Evolutionary conservation across 805 yeast genomes (phyloP).

Genomic region (Grigorovia jiainica): DNA sequence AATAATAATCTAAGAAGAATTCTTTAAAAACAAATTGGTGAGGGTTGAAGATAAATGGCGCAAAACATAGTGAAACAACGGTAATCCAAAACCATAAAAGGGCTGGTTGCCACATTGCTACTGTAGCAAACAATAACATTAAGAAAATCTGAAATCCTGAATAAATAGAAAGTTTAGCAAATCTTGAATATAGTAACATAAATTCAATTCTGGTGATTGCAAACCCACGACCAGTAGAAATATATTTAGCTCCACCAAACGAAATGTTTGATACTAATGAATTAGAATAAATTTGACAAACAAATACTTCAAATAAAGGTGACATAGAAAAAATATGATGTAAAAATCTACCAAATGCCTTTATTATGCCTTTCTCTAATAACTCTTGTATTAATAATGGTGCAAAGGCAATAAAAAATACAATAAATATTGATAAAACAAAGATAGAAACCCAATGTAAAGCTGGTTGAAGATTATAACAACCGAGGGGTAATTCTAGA

Average conservation of each 20-base stretch:
- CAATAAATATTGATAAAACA: slow-evolving; percentile 82
- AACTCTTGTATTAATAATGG: slow-evolving; percentile 84
- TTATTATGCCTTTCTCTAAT: slow-evolving; percentile 75
- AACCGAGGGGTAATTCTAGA: slow-evolving; percentile 66
- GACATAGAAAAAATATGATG: slow-evolving; percentile 74
- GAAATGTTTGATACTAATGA: slow-evolving; percentile 66
- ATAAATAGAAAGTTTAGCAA: slow-evolving; percentile 68
- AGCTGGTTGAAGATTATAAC: slow-evolving; percentile 80
- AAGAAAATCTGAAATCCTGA: slow-evolving; percentile 63
- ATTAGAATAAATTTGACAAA: slow-evolving; percentile 83
- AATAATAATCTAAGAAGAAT: slow-evolving; percentile 59
- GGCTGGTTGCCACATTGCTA: slow-evolving; percentile 75
- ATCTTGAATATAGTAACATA: slow-evolving; percentile 60
- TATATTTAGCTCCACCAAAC: slow-evolving; percentile 87
- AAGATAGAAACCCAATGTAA: slow-evolving; percentile 83
- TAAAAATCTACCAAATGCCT: slow-evolving; percentile 59
- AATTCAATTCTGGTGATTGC: slow-evolving; percentile 78
- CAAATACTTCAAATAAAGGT: slow-evolving; percentile 90
- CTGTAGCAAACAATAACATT: slow-evolving; percentile 63
- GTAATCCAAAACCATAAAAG: slow-evolving; percentile 70
- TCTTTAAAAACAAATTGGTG: slow-evolving; percentile 64
- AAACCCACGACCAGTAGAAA: slow-evolving; percentile 90
- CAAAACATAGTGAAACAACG: slow-evolving; percentile 50
- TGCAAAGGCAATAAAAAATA: slow-evolving; percentile 83
- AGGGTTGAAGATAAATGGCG: slow-evolving; percentile 71